Conservation (phyloP, 2,329 filamentous ascomycete genomes). For the Ophiosphaerella herpotricha region DNA sequence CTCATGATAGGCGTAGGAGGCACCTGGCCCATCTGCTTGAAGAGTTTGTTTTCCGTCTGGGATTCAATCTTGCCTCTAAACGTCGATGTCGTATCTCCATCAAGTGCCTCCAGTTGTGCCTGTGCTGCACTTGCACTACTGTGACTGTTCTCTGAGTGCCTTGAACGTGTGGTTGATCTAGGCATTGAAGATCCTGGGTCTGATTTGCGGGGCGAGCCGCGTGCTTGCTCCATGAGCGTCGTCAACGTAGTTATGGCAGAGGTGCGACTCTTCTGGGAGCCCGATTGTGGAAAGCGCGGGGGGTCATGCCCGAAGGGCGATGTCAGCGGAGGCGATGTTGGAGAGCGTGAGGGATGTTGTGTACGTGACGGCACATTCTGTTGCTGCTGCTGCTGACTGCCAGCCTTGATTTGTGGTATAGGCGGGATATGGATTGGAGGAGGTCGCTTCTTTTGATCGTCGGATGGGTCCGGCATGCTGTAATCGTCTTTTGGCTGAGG, state of each 20-base stretch:
- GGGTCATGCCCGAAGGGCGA: slow-evolving; percentile 14
- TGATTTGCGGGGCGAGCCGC: slow-evolving; percentile 28
- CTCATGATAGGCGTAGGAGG: slow-evolving; percentile 28
- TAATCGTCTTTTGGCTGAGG: neutral
- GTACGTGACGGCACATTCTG: slow-evolving; percentile 10
- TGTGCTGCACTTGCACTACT: slow-evolving; percentile 17
- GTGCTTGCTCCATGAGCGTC: slow-evolving; percentile 31
- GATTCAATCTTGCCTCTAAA: slow-evolving; percentile 48
- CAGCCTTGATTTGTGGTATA: slow-evolving; percentile 7
- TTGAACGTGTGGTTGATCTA: slow-evolving; percentile 29
- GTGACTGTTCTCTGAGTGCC: slow-evolving; percentile 26
- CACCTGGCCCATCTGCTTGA: slow-evolving; percentile 39
- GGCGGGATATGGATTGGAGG: slow-evolving; percentile 29
- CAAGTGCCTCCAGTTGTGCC: slow-evolving; percentile 20
- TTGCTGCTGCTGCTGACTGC: slow-evolving; percentile 11
- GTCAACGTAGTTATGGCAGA: slow-evolving; percentile 27
- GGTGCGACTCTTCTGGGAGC: slow-evolving; percentile 20
- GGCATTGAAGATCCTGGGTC: slow-evolving; percentile 13
- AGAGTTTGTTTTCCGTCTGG: slow-evolving; percentile 41
- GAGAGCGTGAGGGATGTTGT: slow-evolving; percentile 9
- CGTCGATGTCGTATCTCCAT: slow-evolving; percentile 38
- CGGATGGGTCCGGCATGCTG: slow-evolving; percentile 19
- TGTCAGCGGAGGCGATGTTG: slow-evolving; percentile 12
- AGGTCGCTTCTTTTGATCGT: slow-evolving; percentile 31
- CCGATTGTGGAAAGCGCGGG: slow-evolving; percentile 15